These are phyloP conservation scores for Phytophthora sojae DNA, from an alignment of 352 stramenopile species.

Conservation along the genomic window DNA sequence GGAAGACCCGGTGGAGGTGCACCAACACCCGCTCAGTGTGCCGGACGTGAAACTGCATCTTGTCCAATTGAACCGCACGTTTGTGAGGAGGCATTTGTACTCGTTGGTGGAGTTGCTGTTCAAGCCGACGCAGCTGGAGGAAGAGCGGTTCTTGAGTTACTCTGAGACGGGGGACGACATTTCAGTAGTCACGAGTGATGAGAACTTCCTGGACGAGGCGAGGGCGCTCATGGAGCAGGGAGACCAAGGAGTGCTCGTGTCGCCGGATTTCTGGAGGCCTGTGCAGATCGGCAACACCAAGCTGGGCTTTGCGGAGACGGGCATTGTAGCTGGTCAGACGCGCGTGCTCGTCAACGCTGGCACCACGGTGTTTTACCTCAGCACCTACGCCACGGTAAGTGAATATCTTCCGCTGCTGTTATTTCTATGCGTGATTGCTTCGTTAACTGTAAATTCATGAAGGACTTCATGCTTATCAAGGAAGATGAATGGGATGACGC, in stretches of 20 bases:
- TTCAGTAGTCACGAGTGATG: slow-evolving; percentile 64
- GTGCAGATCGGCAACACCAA: slow-evolving; percentile 73
- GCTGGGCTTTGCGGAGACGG: slow-evolving; percentile 65
- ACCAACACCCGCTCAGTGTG: slow-evolving; percentile 64
- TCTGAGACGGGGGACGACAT: slow-evolving; percentile 69
- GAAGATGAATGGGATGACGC: slow-evolving; percentile 73
- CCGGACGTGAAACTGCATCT: slow-evolving; percentile 60
- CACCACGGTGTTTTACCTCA: slow-evolving; percentile 76
- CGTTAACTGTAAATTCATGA: neutral
- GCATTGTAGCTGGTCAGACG: slow-evolving; percentile 75
- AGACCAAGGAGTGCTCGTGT: slow-evolving; percentile 64
- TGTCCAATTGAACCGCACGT: slow-evolving; percentile 59
- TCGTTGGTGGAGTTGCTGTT: slow-evolving; percentile 65
- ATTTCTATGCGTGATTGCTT: neutral
- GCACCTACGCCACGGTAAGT: slow-evolving; percentile 65
- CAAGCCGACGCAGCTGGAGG: slow-evolving; percentile 16
- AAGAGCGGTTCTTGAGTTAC: slow-evolving; percentile 56
- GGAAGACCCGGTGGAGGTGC: slow-evolving; percentile 37
- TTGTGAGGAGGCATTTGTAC: slow-evolving; percentile 63
- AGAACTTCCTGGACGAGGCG: slow-evolving; percentile 50
- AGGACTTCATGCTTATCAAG: slow-evolving; percentile 80
- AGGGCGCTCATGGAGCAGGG: slow-evolving; percentile 40
- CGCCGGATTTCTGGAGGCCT: slow-evolving; percentile 66
- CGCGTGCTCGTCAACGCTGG: slow-evolving; percentile 60
- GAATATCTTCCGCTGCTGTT: neutral